Evolutionary conservation across 495 filamentous ascomycete genomes (phyloP).

Genomic region (Aspergillus nanangensis): DNA sequence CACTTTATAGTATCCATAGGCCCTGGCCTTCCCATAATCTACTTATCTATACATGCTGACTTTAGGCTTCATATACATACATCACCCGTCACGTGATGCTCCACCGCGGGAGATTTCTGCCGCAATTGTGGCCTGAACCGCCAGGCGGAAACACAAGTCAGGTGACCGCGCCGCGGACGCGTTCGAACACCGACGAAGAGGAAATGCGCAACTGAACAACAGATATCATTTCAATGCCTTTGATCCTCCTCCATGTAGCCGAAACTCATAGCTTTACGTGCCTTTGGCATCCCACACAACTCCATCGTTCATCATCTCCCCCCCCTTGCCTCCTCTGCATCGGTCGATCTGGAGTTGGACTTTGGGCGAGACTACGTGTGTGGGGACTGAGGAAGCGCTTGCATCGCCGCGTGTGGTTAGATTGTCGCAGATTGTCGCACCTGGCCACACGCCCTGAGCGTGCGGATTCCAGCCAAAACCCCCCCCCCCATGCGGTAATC

Average conservation of each 20-base stretch:
- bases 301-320: not conserved
- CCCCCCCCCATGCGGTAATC: not conserved
- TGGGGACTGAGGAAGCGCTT: slow-evolving; percentile 8
- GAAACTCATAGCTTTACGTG: not conserved
- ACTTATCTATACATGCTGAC: too few species aligned
- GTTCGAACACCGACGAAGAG: slow-evolving; percentile 16
- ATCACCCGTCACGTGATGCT: too few species aligned
- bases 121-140: not conserved
- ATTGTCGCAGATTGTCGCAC: too few species aligned
- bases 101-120: too few species aligned
- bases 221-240: not conserved
- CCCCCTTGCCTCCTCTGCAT: not conserved
- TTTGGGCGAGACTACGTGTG: too few species aligned
- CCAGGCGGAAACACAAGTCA: slow-evolving; percentile 15
- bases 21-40: too few species aligned
- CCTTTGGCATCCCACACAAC: slow-evolving; percentile 1
- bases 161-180: slow-evolving; percentile 40
- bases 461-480: not conserved
- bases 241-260: not conserved
- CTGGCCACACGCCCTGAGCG: not conserved
- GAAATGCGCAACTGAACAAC: not conserved
- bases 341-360: slow-evolving; percentile 1
- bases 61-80: too few species aligned
- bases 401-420: too few species aligned
- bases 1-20: too few species aligned